Conservation (phyloP, 2,329 filamentous ascomycete genomes). For the Aspergillus vadensis region DNA sequence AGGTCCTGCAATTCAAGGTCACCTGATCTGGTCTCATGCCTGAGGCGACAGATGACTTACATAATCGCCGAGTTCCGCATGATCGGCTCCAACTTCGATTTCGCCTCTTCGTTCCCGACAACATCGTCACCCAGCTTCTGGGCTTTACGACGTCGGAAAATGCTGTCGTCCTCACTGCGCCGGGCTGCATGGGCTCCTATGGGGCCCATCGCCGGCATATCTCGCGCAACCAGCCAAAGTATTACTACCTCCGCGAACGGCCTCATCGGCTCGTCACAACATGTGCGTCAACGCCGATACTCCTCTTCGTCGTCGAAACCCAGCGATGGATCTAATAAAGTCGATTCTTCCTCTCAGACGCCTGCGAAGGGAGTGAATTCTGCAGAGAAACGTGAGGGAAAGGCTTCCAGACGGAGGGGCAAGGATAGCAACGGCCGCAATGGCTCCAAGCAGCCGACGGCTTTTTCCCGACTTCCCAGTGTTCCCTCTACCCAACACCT, state of each 20-base stretch:
- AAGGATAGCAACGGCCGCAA: constrained; percentile 39
- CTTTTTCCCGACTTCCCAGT: constrained; percentile 48
- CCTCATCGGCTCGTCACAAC: constrained; percentile 36
- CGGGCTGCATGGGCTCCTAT: constrained; percentile 46
- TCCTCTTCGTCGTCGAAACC: constrained; percentile 53
- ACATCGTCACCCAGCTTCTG: constrained; percentile 28
- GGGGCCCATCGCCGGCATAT: constrained; percentile 35
- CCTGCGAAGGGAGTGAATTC: constrained; percentile 43
- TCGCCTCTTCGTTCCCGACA: constrained; percentile 38
- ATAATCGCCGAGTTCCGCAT: constrained; percentile 34
- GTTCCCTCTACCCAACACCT: constrained; percentile 53
- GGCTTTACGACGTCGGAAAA: constrained; percentile 31
- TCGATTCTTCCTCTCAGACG: constrained; percentile 44
- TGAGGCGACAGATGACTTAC: constrained; percentile 29
- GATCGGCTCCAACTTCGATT: constrained; percentile 39
- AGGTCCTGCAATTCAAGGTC: not conserved
- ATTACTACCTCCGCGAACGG: constrained; percentile 35
- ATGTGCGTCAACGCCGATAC: constrained; percentile 49
- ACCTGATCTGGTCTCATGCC: constrained; percentile 18
- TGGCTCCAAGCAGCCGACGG: constrained; percentile 41
- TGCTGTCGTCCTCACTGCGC: constrained; percentile 51
- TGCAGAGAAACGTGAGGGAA: constrained; percentile 39
- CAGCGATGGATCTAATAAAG: constrained; percentile 47
- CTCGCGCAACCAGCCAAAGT: constrained; percentile 33
- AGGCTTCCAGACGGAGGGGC: constrained; percentile 37